Conservation (phyloP, 208 protist species). For the Acanthamoeba quina region DNA sequence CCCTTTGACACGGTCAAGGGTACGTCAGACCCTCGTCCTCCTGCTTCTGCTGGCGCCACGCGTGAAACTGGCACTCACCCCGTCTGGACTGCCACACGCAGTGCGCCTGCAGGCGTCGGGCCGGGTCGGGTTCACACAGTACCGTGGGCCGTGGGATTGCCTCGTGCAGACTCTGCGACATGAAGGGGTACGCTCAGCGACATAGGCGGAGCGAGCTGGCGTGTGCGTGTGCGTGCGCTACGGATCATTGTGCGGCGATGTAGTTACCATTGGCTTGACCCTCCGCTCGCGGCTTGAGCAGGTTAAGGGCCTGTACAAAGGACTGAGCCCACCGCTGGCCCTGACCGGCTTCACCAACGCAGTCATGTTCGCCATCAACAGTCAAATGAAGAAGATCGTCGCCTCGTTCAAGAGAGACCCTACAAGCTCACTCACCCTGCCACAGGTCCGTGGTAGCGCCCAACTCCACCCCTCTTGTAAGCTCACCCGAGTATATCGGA, state of each 20-base stretch:
- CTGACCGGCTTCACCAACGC: conserved; percentile 18
- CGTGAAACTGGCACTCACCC: too few relatives aligned
- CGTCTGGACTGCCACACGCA: neutral
- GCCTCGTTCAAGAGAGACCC: neutral
- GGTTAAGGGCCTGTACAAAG: conserved; percentile 47
- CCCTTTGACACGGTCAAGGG: conserved; percentile 15
- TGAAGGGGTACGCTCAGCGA: neutral
- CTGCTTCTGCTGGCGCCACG: too few relatives aligned
- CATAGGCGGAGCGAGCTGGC: too few relatives aligned
- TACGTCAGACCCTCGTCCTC: neutral
- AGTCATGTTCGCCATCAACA: conserved; percentile 33
- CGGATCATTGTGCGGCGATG: neutral
- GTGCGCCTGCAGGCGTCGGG: conserved; percentile 5
- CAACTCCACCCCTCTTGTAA: neutral
- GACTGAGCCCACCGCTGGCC: neutral
- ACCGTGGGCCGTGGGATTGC: conserved; percentile 19
- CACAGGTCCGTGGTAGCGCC: neutral
- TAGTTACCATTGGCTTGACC: too few relatives aligned
- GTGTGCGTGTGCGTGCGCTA: too few relatives aligned
- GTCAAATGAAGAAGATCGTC: conserved; percentile 39
- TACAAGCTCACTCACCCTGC: neutral
- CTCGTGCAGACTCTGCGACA: conserved; percentile 27
- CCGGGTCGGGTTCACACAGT: neutral
- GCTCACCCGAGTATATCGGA: neutral
- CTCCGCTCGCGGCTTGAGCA: neutral